phyloP scores from a whole-genome alignment of 352 stramenopile genomes.

The Saprolegnia diclina region DNA sequence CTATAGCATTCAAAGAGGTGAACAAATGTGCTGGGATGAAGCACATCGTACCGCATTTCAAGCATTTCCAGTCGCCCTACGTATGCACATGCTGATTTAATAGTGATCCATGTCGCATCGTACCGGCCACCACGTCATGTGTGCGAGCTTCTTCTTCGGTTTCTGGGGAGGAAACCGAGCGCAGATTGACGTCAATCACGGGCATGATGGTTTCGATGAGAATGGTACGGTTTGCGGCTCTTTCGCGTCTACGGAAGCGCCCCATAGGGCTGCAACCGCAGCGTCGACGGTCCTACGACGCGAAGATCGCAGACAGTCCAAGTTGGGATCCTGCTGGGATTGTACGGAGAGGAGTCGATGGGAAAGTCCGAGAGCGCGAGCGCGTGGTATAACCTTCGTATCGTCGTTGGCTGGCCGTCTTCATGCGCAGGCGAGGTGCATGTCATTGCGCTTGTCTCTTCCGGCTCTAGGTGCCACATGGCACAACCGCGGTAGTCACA shows the following conservation, averaged over 20 bases:
- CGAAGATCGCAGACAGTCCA: too few relatives aligned
- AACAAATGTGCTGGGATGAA: background rate
- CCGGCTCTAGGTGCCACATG: background rate
- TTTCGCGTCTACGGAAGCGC: background rate
- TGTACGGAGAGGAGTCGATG: too few relatives aligned
- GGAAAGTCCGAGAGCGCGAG: conserved; percentile 4
- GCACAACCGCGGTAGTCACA: background rate
- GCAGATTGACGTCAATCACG: conserved; percentile 1
- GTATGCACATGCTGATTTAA: background rate
- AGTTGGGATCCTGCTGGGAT: too few relatives aligned
- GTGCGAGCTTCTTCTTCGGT: conserved; percentile 20
- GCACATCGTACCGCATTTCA: conserved; percentile 14
- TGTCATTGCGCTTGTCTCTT: background rate
- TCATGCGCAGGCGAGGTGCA: background rate
- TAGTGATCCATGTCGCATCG: background rate
- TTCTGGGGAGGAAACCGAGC: background rate
- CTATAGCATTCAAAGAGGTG: background rate
- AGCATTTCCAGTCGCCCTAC: conserved; percentile 27
- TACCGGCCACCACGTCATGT: conserved; percentile 27
- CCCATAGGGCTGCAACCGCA: conserved; percentile 4
- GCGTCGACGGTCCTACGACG: background rate
- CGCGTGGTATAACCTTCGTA: background rate
- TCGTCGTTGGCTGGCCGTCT: background rate
- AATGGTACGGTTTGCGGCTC: background rate
- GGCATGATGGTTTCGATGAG: background rate